These are phyloP conservation scores for Fusarium hostae DNA, from an alignment of 2,329 filamentous ascomycete species.

Conservation along the genomic window DNA sequence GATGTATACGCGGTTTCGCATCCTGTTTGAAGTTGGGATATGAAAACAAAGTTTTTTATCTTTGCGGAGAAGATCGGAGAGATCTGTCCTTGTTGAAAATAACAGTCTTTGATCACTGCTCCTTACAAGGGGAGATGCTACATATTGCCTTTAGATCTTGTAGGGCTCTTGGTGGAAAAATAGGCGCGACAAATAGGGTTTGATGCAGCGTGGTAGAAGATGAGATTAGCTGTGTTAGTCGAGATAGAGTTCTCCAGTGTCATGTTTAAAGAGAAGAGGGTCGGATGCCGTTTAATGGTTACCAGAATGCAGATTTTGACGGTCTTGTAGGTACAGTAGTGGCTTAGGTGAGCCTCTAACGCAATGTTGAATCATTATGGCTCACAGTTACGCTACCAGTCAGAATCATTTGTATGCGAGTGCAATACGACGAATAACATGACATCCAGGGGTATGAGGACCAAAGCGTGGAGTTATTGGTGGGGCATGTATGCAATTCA, in stretches of 20 bases:
- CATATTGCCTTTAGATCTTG: not conserved
- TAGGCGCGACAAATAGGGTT: slow-evolving; percentile 3
- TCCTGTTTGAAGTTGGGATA: not conserved
- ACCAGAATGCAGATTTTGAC: not conserved
- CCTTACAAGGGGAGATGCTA: not conserved
- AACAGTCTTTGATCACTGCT: not conserved
- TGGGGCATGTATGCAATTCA: slow-evolving; percentile 21
- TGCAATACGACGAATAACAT: not conserved
- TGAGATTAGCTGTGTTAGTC: slow-evolving; percentile 3
- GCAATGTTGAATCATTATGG: not conserved
- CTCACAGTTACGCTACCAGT: not conserved
- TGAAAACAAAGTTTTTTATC: slow-evolving; percentile 3
- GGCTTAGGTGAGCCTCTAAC: slow-evolving; percentile 41
- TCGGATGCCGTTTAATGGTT: not conserved
- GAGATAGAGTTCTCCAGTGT: not conserved
- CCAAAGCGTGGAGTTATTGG: slow-evolving; percentile 13
- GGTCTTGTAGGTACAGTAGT: not conserved
- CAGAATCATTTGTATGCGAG: not conserved
- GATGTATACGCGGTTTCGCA: slow-evolving; percentile 28
- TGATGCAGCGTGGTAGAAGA: not conserved
- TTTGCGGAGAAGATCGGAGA: slow-evolving; percentile 10
- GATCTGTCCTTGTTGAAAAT: not conserved
- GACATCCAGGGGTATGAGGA: slow-evolving; percentile 22
- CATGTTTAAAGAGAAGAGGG: not conserved
- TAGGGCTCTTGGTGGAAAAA: not conserved